Conservation (phyloP, 441 rosid species). For the Populus hybrid region DNA sequence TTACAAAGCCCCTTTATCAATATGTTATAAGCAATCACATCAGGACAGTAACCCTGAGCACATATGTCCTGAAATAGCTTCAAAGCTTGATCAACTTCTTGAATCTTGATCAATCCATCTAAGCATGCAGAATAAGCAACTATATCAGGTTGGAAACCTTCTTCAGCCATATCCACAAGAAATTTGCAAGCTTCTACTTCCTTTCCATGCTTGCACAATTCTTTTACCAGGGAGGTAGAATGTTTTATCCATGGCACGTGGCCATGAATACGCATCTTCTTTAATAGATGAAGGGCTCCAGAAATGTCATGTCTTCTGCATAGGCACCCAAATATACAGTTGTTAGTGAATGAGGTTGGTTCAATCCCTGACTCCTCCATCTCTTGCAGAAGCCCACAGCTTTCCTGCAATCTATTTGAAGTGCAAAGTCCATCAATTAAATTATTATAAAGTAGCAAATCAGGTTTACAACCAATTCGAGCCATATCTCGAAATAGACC, state of each 20-base stretch:
- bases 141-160: conserved; percentile 77
- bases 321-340: conserved; percentile 65
- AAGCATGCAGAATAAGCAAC: conserved; percentile 71
- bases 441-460: conserved; percentile 48
- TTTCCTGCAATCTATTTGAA: conserved; percentile 64
- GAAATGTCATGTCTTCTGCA: conserved; percentile 53
- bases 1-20: conserved; percentile 74
- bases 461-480: conserved; percentile 36
- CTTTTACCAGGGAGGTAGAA: conserved; percentile 59
- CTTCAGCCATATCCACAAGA: conserved; percentile 56
- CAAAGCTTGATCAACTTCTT: conserved; percentile 56
- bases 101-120: conserved; percentile 55
- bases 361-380: conserved; percentile 58
- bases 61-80: conserved; percentile 57
- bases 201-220: conserved; percentile 51
- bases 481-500: conserved; percentile 52
- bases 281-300: conserved; percentile 59
- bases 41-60: conserved; percentile 59
- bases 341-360: conserved; percentile 67
- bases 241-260: conserved; percentile 82
- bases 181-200: conserved; percentile 60
- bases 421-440: conserved; percentile 61
- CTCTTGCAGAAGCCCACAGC: conserved; percentile 48
- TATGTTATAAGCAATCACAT: conserved; percentile 76
- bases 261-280: conserved; percentile 69